Base-by-base conservation (phyloP, 1,139 yeast species). In the Taphrina pruni region DNA sequence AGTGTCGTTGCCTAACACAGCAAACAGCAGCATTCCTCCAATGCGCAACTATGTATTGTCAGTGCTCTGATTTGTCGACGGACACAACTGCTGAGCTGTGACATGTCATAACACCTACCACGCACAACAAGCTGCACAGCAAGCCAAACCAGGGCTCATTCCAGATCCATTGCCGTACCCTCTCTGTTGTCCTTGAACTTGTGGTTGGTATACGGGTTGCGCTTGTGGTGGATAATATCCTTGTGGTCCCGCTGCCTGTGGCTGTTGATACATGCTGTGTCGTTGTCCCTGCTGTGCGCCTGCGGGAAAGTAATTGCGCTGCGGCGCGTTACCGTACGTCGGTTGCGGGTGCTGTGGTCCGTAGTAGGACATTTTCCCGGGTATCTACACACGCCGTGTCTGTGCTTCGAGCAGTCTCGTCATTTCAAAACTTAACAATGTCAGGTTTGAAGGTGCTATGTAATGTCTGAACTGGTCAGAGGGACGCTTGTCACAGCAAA, bases 71-170 rank as follows among this genome's bases (percentile, higher is more conserved):
- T n/a, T 36, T 50, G 48, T 45, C 17, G 2, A 12, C 2, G 1
- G 20, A 45, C 20, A 45, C 48, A 45, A 12, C n/a, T 26, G 32
- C 32, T 26, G 4, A 4, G 32, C 32, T 26, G 32, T 26, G 32
- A 26, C 32, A 26, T 26, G 32, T 26, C 32, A 26, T 26, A 6
- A 39, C 14, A 39, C 58, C 36, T 36, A 54, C 58, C 58, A 54
- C 14, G 58, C 58, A 54, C 41, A 38, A 54, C 58, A 54, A 17
- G 43, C 58, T 14, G 58, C 58, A 54, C 58, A 54, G 45, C 58
- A 54, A 8, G 58, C 20, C 43, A 54, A 9, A 17, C 58, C 58
- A 12, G 58, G 54, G 2, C 54, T 36, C 35, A 50, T 9, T 8
- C 54, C 54, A 36, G 11, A 20, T 6, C 48, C 48, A 17, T 45